Base-by-base conservation (phyloP, 768 basidiomycete species). In the Hebeloma cylindrosporum region DNA sequence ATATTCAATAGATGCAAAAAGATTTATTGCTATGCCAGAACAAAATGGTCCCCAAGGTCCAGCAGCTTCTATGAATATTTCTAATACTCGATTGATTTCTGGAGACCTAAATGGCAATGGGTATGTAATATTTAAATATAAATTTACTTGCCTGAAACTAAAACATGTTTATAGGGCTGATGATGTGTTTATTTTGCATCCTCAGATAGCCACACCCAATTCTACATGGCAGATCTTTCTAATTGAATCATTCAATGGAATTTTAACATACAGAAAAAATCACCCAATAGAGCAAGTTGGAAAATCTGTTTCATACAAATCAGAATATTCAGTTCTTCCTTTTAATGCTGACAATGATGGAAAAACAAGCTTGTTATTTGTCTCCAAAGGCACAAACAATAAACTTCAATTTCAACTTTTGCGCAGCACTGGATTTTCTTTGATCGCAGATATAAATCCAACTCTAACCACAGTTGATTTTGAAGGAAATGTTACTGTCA, bases 31-130 rank as follows among this genome's bases (percentile, higher is more conserved):
- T 16, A 16, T 9, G 27, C 11, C 23, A 4, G 40, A 4, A 10
- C 40, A 30, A 22, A 21, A 5, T 17, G 40, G 40, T 28, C 40
- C 40, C n/a, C 5, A 3, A 22, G 10, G 18, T 21, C 23, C 10
- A 16, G 40, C 7, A 20, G 13, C 13, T n/a, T n/a, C n/a, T n/a
- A n/a, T n/a, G n/a, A n/a, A n/a, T n/a, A n/a, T n/a, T n/a, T n/a
- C n/a, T 22, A 23, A 16, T 28, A 17, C 30, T 13, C 14, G 26
- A 11, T 25, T 41, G 8, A 28, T 41, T 16, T 25, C 26, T 17
- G 40, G 40, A 14, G 40, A 41, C 11, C 22, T 41, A 8, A 20
- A 41, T 9, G 40, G 40, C 9, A 25, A 41, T 20, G 40, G 40
- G 40, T 41, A 41, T 16, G 20, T 21, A 28, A 16, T 41, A 28